Base-by-base conservation (phyloP, 176 grass and related monocot genomes). In the Alopecurus myosuroides region DNA sequence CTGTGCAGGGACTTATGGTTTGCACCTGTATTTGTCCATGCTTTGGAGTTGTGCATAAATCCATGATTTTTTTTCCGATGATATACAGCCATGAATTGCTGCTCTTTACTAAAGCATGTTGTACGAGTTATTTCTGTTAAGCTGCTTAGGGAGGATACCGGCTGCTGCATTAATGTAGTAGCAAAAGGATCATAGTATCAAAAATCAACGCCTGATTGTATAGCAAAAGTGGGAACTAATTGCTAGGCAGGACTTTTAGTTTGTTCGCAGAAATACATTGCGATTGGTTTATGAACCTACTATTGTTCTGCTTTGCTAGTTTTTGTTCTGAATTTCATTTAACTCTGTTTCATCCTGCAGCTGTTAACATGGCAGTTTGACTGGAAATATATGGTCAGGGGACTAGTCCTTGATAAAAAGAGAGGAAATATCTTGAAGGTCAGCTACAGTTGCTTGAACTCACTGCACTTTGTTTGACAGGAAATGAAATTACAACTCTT, bases 361-460 rank as follows among this genome's bases (percentile, higher is more conserved):
- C 75, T 98, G 66, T 82, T 95, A 70, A 88, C 89, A 77, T 98
- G 97, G 97, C 75, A 93, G 39, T 98, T 98, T 82, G 89, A 98
- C 67, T 98, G 93, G 97, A 98, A 91, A 85, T 98, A 98, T 81
- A 98, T 98, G 97, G 97, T 98, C 29, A 92, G 97, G 70, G 97
- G 97, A 78, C 77, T 98, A 77, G 97, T 98, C 81, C 87, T 98
- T 84, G 97, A 98, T 77, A 98, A 98, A 88, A 98, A 94, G 75
- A 95, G 93, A 87, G 97, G 97, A 80, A 98, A 98, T 90, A 95
- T 98, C 66, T 94, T 98, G 80, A 98, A 98, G 96, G 96, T 98
- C 19, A 36, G 84, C 69, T 56, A 68, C 44, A 28, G 13, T 53
- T 72, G n/a, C 33, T 71, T 81, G 11, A 79, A 67, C 41, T 65